phyloP scores from a whole-genome alignment of 345 rosid species.

The Geranium rotundifolium region DNA sequence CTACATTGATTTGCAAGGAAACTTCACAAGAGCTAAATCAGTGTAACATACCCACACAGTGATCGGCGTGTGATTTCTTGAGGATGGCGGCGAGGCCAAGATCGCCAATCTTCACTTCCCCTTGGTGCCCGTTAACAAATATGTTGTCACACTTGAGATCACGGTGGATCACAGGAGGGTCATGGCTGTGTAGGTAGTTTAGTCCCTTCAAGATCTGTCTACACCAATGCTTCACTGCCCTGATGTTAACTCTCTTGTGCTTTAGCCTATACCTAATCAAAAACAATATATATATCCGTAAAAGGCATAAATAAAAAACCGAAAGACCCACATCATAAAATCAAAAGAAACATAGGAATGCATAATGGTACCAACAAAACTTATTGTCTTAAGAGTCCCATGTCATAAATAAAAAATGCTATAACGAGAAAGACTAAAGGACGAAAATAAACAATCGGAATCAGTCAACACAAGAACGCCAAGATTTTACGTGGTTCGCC shows the following conservation, averaged over 20 bases:
- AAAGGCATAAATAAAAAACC: not conserved
- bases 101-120: too few relatives aligned
- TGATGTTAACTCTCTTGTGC: conserved; percentile 79
- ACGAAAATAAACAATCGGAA: too few relatives aligned
- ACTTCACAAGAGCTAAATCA: not conserved
- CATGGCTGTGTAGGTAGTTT: conserved; percentile 67
- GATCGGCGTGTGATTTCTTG: conserved; percentile 75
- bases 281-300: not conserved
- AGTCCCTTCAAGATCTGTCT: conserved; percentile 84
- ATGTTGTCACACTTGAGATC: conserved; percentile 97
- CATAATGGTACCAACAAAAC: too few relatives aligned
- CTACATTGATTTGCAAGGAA: not conserved
- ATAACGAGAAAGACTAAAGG: too few relatives aligned
- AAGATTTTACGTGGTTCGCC: too few relatives aligned
- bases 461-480: too few relatives aligned
- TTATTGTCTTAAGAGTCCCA: too few relatives aligned
- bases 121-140: conserved; percentile 90
- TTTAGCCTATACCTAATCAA: conserved; percentile 54
- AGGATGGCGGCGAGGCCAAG: conserved; percentile 94
- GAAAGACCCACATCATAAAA: too few relatives aligned
- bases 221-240: conserved; percentile 92
- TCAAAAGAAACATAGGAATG: too few relatives aligned
- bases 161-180: conserved; percentile 92
- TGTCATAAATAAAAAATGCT: too few relatives aligned
- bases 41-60: conserved; percentile 68